A percentile compares a stretch with the other conserved stretches of the same genome.
phyloP scores from a whole-genome alignment of 2,329 filamentous ascomycete genomes.

The Rutstroemia sp. region DNA sequence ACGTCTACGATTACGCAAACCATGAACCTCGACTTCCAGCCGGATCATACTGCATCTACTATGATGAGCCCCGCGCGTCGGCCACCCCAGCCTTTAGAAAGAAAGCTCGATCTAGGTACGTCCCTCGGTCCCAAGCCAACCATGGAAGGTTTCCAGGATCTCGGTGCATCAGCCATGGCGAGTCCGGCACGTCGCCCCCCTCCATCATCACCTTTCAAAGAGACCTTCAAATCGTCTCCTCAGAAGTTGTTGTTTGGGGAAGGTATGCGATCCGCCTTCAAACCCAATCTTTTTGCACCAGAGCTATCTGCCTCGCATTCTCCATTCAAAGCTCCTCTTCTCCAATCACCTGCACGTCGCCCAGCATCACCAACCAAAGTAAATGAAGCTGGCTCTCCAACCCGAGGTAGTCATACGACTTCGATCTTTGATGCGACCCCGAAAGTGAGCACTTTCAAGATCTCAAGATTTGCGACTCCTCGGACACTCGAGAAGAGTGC shows the following conservation, averaged over 20 bases:
- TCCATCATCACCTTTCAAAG: slow-evolving; percentile 46
- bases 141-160: slow-evolving; percentile 29
- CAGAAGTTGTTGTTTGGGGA: slow-evolving; percentile 34
- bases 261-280: slow-evolving; percentile 26
- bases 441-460: slow-evolving; percentile 25
- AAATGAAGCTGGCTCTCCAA: slow-evolving; percentile 25
- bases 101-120: slow-evolving; percentile 31
- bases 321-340: slow-evolving; percentile 25
- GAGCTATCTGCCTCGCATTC: slow-evolving; percentile 15
- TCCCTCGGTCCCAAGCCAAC: slow-evolving; percentile 25
- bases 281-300: slow-evolving; percentile 20
- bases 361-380: slow-evolving; percentile 29
- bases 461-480: slow-evolving; percentile 27
- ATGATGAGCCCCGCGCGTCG: slow-evolving; percentile 51
- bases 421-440: slow-evolving; percentile 22
- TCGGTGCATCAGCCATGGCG: slow-evolving; percentile 34
- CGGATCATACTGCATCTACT: slow-evolving; percentile 33
- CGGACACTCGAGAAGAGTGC: slow-evolving; percentile 22
- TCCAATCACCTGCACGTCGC: slow-evolving; percentile 29
- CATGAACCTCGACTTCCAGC: slow-evolving; percentile 17
- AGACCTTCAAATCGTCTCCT: slow-evolving; percentile 48
- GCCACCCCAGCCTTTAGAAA: slow-evolving; percentile 33
- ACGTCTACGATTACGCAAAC: slow-evolving; percentile 26
- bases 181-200: slow-evolving; percentile 51
- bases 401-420: slow-evolving; percentile 10